Evolutionary conservation across 225 moss, liverwort and hornwort species (phyloP).

Genomic region (Antitrichia curtipendula): DNA sequence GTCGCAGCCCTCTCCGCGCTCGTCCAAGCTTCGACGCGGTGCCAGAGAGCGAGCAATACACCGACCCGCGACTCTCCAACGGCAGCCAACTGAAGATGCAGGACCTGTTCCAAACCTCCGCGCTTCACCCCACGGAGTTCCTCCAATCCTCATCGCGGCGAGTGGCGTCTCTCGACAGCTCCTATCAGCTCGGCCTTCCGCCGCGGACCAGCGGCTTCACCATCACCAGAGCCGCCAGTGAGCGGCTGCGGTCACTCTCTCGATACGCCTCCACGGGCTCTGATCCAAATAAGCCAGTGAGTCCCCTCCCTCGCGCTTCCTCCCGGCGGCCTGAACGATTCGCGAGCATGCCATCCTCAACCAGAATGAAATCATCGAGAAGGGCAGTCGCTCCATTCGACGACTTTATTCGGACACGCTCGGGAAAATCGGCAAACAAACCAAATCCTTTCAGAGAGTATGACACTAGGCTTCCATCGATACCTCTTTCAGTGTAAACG

Average conservation of each 20-base stretch:
- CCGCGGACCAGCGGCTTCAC: not conserved
- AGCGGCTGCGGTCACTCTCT: not conserved
- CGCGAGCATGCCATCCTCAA: not conserved
- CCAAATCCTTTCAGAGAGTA: slow-evolving; percentile 29
- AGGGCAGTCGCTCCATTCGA: not conserved
- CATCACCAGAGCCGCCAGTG: not conserved
- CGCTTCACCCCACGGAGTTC: slow-evolving; percentile 18
- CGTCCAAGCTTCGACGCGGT: slow-evolving; percentile 26
- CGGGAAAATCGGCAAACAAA: not conserved
- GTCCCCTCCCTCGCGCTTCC: slow-evolving; percentile 7
- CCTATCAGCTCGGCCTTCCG: not conserved
- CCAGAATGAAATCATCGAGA: not conserved
- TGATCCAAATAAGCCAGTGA: not conserved
- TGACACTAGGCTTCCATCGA: slow-evolving; percentile 16
- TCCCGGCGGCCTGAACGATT: slow-evolving; percentile 16
- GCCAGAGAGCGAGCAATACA: slow-evolving; percentile 31
- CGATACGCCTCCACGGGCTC: not conserved
- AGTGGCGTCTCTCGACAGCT: not conserved
- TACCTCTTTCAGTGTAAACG: not conserved
- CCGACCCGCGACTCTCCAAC: not conserved
- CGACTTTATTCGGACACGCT: not conserved
- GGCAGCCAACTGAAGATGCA: not conserved
- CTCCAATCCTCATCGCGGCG: slow-evolving; percentile 16
- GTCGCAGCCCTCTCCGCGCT: not conserved
- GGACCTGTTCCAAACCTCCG: slow-evolving; percentile 4